Base-by-base conservation (phyloP, 495 filamentous ascomycete genomes). In the Podospora sp. region DNA sequence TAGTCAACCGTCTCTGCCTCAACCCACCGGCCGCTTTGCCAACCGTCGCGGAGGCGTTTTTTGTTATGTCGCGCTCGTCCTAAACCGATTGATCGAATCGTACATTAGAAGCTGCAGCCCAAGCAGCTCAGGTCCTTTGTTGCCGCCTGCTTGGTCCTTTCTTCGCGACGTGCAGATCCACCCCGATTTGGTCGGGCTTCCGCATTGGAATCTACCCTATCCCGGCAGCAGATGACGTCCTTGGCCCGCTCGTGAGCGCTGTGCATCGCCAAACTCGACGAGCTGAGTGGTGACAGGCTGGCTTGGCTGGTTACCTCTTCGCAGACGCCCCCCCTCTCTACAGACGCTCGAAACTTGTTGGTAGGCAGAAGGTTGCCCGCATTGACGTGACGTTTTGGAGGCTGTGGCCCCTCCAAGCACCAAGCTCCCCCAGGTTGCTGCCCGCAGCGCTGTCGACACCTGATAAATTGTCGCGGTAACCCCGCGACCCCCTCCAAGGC, bases 401-500 rank as follows among this genome's bases (percentile, higher is more conserved):
- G 56, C 56, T 59, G 56, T 59, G 56, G 33, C 56, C 56, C 56
- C 60, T 62, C 40, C 60, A 49, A 50, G 21, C 29, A 12, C 22
- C 21, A 35, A 33, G n/a, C n/a, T n/a, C 59, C 22, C 36, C 9
- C 22, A n/a, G 35, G 24, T 36, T 21, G 26, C 57, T 21, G 25
- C 26, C 29, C 26, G 57, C 29, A 18, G 36, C 9, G 60, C 60
- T 49, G 33, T 22, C 60, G 26, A 55, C 49, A 18, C 50, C 55
- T n/a, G 26, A 29, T 66, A 25, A 67, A 73, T 67, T 67, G 58
- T 36, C 46, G 24, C 59, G 63, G 62, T 55, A 60, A 69, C 72
- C 71, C 72, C 74, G 72, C 74, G 64, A 40, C 40, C 57, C 57
- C 57, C 62, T 35, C 58, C 55, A 21, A 18, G 58, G 40, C 69